A percentile compares a stretch with the other conserved stretches of the same genome.
Conservation (phyloP, 768 basidiomycete species). For the Rossbeevera mucosa region DNA sequence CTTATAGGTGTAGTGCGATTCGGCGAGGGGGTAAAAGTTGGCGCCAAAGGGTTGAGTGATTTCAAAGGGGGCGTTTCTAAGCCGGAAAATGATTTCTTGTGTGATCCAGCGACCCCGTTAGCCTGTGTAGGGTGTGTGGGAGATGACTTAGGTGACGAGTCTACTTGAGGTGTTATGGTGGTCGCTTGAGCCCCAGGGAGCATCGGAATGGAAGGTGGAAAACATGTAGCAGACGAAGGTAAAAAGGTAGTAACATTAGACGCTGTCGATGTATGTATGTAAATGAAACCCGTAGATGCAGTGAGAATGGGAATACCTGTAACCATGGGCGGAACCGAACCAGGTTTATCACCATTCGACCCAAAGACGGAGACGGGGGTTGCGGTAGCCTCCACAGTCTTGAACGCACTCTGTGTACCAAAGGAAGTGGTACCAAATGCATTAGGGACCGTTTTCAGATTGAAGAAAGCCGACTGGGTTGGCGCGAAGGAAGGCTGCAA, state of each 20-base stretch:
- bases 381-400: not conserved
- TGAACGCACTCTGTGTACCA: conserved; percentile 4
- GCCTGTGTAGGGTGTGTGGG: conserved; percentile 1
- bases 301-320: conserved; percentile 12
- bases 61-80: conserved; percentile 7
- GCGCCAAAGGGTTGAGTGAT: conserved; percentile 19
- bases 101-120: not conserved
- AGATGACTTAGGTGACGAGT: not conserved
- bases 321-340: not conserved
- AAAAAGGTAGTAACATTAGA: not conserved
- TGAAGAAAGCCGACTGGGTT: conserved; percentile 32
- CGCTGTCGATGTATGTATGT: not conserved
- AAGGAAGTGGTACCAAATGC: conserved; percentile 31
- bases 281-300: not conserved
- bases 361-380: conserved; percentile 8
- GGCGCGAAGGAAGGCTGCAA: conserved; percentile 12
- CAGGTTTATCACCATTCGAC: not conserved
- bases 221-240: not conserved
- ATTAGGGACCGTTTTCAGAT: conserved; percentile 31
- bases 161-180: not conserved
- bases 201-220: not conserved
- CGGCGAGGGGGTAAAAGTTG: conserved; percentile 12
- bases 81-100: not conserved
- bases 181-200: not conserved
- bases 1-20: not conserved